phyloP scores from a whole-genome alignment of 2,329 filamentous ascomycete species.

The Periconia digitata region DNA sequence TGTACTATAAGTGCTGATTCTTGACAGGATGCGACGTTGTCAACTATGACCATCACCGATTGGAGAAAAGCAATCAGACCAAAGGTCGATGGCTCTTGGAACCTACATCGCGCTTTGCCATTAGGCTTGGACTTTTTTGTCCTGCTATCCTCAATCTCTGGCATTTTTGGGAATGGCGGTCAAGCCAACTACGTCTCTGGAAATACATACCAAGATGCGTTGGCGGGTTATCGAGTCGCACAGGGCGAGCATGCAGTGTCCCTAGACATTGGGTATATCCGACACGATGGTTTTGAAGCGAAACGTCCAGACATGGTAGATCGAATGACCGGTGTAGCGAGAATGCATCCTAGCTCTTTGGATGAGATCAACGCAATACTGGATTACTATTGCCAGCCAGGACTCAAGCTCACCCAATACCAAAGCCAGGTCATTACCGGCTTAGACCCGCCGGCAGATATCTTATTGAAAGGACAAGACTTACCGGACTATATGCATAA shows the following conservation, averaged over 20 bases:
- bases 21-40: conserved; percentile 5
- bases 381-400: conserved; percentile 6
- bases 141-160: conserved; percentile 4
- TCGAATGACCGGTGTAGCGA: too few species aligned
- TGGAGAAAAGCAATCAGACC: conserved; percentile 5
- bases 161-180: conserved; percentile 7
- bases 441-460: background rate
- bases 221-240: conserved; percentile 17
- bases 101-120: conserved; percentile 12
- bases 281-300: conserved; percentile 2
- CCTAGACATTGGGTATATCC: conserved; percentile 25
- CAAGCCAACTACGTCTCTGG: conserved; percentile 24
- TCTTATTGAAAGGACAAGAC: background rate
- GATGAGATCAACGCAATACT: conserved; percentile 1
- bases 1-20: too few species aligned
- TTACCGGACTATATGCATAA: background rate
- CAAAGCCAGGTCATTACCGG: conserved; percentile 3
- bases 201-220: conserved; percentile 26
- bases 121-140: conserved; percentile 13
- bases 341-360: background rate
- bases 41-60: conserved; percentile 9
- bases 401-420: background rate
- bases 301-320: background rate
- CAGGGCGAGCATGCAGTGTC: conserved; percentile 44
- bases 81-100: conserved; percentile 12